A percentile compares a stretch with the other conserved stretches of the same genome.
Conservation (phyloP, 345 rosid species). For the Eucalyptus microcorys region DNA sequence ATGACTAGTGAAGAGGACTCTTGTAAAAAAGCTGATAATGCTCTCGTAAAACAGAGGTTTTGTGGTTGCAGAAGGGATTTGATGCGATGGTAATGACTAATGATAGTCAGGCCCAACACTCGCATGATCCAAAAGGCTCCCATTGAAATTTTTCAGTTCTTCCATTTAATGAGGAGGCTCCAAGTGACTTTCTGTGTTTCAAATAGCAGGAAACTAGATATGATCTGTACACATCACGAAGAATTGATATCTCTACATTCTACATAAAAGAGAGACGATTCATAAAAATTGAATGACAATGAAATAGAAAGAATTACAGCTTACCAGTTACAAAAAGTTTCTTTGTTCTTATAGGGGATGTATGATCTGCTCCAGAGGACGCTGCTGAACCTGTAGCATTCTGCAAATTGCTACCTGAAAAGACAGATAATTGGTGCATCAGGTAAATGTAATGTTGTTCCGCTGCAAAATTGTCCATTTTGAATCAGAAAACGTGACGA, state of each 20-base stretch:
- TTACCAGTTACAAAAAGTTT: conserved; percentile 92
- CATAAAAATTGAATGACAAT: background rate
- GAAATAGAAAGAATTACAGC: background rate
- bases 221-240: background rate
- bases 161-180: background rate
- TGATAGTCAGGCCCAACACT: background rate
- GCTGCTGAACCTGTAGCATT: background rate
- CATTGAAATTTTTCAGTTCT: background rate
- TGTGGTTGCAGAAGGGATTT: background rate
- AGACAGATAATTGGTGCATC: background rate
- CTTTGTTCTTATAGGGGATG: conserved; percentile 38
- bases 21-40: background rate
- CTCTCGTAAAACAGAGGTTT: background rate
- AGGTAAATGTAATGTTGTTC: background rate
- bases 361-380: conserved; percentile 20
- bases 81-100: background rate
- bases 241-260: background rate
- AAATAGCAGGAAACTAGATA: background rate
- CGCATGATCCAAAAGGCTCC: background rate
- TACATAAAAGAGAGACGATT: background rate
- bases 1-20: background rate
- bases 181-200: background rate
- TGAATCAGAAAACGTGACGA: background rate
- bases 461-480: background rate
- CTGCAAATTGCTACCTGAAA: conserved; percentile 21